These are phyloP conservation scores for Scheffersomyces segobiensis DNA, from an alignment of 1,139 yeast genomes.

Conservation along the genomic window DNA sequence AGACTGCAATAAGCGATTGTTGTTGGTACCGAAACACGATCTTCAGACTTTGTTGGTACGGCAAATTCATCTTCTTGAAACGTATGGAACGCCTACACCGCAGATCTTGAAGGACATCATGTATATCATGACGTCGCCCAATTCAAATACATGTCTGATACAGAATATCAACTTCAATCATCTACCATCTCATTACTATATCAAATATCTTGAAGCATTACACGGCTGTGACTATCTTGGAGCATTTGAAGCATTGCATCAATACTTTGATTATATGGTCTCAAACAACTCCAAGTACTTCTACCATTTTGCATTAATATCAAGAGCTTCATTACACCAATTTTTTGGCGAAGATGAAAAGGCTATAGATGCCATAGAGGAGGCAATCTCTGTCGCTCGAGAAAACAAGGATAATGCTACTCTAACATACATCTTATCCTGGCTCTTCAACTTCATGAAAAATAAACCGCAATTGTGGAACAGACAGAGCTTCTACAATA, in stretches of 20 bases:
- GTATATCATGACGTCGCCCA: conserved; percentile 41
- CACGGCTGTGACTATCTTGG: conserved; percentile 67
- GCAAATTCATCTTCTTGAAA: conserved; percentile 58
- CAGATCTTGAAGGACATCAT: conserved; percentile 44
- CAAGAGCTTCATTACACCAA: conserved; percentile 77
- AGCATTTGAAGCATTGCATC: conserved; percentile 71
- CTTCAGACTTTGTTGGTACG: conserved; percentile 52
- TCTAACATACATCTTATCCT: conserved; percentile 72
- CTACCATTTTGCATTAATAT: conserved; percentile 80
- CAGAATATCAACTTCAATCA: conserved; percentile 48
- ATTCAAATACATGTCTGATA: conserved; percentile 41
- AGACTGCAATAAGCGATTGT: conserved; percentile 13
- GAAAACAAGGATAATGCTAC: conserved; percentile 79
- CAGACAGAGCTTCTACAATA: conserved; percentile 40
- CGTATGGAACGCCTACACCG: conserved; percentile 55
- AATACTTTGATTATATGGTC: conserved; percentile 85
- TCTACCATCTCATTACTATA: conserved; percentile 65
- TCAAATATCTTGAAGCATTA: conserved; percentile 64
- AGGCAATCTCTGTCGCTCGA: conserved; percentile 85
- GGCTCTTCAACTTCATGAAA: conserved; percentile 74
- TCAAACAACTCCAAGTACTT: conserved; percentile 63
- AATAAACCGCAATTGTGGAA: conserved; percentile 62
- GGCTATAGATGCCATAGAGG: conserved; percentile 80
- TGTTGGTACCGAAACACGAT: conserved; percentile 53
- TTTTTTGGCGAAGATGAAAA: conserved; percentile 73